These are phyloP conservation scores for Actinomortierella ambigua DNA, from an alignment of 371 early-diverging fungal species.

Conservation along the genomic window DNA sequence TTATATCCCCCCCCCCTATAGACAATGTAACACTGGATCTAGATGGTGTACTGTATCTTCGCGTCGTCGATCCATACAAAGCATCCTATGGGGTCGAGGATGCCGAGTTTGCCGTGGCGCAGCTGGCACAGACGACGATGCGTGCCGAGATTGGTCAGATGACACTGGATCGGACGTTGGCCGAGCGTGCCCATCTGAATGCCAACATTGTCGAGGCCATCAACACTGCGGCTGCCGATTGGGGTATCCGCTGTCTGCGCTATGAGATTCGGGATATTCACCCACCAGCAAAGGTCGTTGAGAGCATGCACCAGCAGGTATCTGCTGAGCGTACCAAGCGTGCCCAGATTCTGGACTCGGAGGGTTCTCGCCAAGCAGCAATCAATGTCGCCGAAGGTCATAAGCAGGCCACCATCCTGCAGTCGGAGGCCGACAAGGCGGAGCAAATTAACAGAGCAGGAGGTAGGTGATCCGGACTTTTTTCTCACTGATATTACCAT, in stretches of 20 bases:
- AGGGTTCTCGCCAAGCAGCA: slow-evolving; percentile 91
- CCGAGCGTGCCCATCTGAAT: slow-evolving; percentile 93
- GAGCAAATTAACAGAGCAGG: slow-evolving; percentile 91
- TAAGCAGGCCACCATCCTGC: slow-evolving; percentile 91
- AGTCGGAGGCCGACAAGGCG: slow-evolving; percentile 90
- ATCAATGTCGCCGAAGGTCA: slow-evolving; percentile 98
- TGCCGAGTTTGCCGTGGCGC: slow-evolving; percentile 93
- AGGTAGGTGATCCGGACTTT: slow-evolving; percentile 32
- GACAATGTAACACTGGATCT: slow-evolving; percentile 96
- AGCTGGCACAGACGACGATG: slow-evolving; percentile 98
- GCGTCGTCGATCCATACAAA: slow-evolving; percentile 93
- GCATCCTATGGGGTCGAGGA: slow-evolving; percentile 97
- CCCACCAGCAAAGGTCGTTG: slow-evolving; percentile 94
- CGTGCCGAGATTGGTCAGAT: slow-evolving; percentile 98
- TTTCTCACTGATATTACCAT: too few relatives aligned
- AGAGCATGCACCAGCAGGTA: slow-evolving; percentile 97
- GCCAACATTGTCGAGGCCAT: slow-evolving; percentile 94
- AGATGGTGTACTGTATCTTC: slow-evolving; percentile 96
- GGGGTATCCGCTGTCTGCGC: slow-evolving; percentile 96
- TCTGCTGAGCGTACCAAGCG: slow-evolving; percentile 96
- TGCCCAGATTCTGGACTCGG: slow-evolving; percentile 96
- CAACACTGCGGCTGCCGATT: slow-evolving; percentile 91
- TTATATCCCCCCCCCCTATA: slow-evolving; percentile 21
- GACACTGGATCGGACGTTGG: slow-evolving; percentile 94
- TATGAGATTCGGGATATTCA: slow-evolving; percentile 96